Base-by-base conservation (phyloP, 495 filamentous ascomycete species). In the Copromyces sp. region DNA sequence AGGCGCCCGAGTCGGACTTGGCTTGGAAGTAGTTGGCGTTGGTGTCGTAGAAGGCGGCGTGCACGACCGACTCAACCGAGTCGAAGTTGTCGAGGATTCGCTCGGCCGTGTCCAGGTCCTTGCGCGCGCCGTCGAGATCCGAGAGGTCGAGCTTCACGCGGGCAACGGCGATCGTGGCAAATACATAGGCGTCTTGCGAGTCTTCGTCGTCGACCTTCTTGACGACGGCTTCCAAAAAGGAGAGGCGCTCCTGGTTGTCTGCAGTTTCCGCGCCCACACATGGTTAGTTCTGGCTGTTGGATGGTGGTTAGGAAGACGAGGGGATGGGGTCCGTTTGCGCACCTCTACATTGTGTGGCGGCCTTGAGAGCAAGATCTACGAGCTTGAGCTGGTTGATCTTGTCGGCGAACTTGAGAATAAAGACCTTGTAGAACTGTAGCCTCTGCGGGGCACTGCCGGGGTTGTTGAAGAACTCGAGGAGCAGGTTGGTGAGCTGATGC, bases 351-450 rank as follows among this genome's bases (percentile, higher is more conserved):
- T 97, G 91, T 75, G 91, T 88, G 61, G 93, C 92, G 37, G 95
- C 91, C 81, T 90, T 90, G 79, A 98, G 86, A 6, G 94, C 96
- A 70, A 99, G 84, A 73, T 90, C 88, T 75, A 98, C 96, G 71
- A 98, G 92, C 86, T 97, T 97, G 59, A 98, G 89, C 84, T 98
- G 94, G 84, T 98, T 99, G 87, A 98, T 97, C 87, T 95, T 97
- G 76, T 97, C 93, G 72, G 93, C 91, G 79, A 99, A 99, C 82
- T 91, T 95, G 80, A 94, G 88, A 81, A 99, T 91, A 85, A 99
- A 99, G 78, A 88, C 90, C 82, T 95, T 92, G 87, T 94, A 99
- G 81, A 98, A 89, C 69, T 89, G 85, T 84, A 98, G 88, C 77
- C 95, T 90, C 82, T 97, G 93, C 53, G 89, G 86, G 47, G 88